Evolutionary conservation across 73 alveolate genomes (phyloP).

Genomic region (Uronychia binucleata): DNA sequence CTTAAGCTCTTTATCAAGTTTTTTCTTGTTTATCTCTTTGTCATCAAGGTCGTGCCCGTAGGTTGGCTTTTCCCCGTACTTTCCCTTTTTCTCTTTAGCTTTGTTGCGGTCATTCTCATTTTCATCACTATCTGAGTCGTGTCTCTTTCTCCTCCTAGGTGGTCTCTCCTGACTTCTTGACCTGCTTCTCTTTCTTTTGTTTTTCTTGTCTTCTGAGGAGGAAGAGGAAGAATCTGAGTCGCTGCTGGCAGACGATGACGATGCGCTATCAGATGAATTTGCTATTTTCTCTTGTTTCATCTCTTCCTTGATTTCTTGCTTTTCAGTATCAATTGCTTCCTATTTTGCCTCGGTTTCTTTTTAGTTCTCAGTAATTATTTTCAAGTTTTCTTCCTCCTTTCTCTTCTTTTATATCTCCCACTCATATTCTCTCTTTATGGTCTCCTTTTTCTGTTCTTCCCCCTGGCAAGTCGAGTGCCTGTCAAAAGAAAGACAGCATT

Average conservation of each 20-base stretch:
- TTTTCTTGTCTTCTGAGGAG: background rate
- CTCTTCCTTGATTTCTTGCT: background rate
- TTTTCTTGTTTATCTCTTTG: background rate
- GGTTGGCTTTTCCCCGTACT: too few species aligned
- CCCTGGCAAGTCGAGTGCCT: constrained; percentile 56
- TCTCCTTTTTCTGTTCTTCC: constrained; percentile 56
- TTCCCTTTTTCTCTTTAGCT: too few species aligned
- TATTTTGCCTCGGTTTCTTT: background rate
- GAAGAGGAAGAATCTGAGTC: background rate
- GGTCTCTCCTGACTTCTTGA: background rate
- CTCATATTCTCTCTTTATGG: constrained; percentile 61
- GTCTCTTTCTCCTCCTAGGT: background rate
- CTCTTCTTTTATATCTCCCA: constrained; percentile 15
- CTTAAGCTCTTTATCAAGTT: background rate
- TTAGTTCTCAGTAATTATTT: background rate
- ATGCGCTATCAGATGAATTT: background rate
- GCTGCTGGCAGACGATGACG: background rate
- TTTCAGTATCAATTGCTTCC: background rate
- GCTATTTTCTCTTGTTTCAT: background rate
- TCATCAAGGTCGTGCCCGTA: background rate
- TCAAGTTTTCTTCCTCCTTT: constrained; percentile 14
- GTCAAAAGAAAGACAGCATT: constrained; percentile 63
- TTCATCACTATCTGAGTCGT: background rate
- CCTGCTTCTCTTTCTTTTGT: constrained; percentile 4
- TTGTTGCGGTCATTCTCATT: too few species aligned